These are phyloP conservation scores for Coemansia sp. DNA, from an alignment of 192 early-diverging fungal genomes.

Conservation along the genomic window DNA sequence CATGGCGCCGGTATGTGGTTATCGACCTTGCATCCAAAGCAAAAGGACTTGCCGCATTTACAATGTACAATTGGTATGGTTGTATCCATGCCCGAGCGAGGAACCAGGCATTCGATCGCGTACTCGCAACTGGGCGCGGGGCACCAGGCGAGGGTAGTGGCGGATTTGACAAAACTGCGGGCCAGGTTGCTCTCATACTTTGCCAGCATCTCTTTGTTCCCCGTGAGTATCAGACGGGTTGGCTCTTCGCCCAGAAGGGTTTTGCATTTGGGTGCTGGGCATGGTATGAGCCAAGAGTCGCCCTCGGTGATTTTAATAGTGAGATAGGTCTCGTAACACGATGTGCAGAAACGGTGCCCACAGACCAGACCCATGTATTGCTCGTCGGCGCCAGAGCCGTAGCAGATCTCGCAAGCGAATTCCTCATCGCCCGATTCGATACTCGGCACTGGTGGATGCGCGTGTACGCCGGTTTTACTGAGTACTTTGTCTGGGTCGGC, in stretches of 20 bases:
- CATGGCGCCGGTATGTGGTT: slow-evolving; percentile 90
- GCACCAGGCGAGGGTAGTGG: slow-evolving; percentile 81
- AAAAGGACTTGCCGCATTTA: slow-evolving; percentile 75
- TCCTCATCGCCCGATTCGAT: slow-evolving; percentile 28
- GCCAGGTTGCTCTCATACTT: slow-evolving; percentile 69
- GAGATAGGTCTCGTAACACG: slow-evolving; percentile 86
- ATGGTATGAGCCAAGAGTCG: slow-evolving; percentile 83
- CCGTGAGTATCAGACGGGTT: slow-evolving; percentile 65
- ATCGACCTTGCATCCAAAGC: slow-evolving; percentile 85
- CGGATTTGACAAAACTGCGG: slow-evolving; percentile 91
- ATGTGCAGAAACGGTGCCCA: slow-evolving; percentile 82
- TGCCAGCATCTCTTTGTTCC: slow-evolving; percentile 34
- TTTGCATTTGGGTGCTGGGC: slow-evolving; percentile 72
- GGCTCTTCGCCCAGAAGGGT: slow-evolving; percentile 81
- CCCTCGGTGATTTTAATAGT: slow-evolving; percentile 83
- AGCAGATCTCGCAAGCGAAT: slow-evolving; percentile 93
- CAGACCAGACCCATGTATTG: slow-evolving; percentile 69
- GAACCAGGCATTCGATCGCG: slow-evolving; percentile 86
- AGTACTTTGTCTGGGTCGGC: slow-evolving; percentile 30
- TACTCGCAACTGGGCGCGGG: slow-evolving; percentile 96
- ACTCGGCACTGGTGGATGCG: slow-evolving; percentile 11
- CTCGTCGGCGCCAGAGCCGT: slow-evolving; percentile 49
- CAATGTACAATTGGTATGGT: slow-evolving; percentile 92
- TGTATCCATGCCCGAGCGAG: slow-evolving; percentile 61
- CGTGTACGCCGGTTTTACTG: slow-evolving; percentile 24